Base-by-base conservation (phyloP, 2,329 filamentous ascomycete genomes). In the Botrytis porri region DNA sequence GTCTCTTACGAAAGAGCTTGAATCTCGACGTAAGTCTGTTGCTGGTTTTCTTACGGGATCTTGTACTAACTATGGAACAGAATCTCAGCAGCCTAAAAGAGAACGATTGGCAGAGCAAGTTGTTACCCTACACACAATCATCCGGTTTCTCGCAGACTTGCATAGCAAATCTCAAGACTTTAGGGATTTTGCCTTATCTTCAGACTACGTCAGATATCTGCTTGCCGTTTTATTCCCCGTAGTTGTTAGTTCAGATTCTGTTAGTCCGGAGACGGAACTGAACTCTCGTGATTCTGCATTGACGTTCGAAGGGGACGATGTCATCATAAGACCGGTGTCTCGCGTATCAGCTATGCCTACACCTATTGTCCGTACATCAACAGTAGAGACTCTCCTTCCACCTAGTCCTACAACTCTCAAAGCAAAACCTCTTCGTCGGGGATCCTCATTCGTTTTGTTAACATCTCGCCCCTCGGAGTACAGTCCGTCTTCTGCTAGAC, bases 401-500 rank as follows among this genome's bases (percentile, higher is more conserved):
- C 84, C 85, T 22, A 85, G 84, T 29, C 80, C 80, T 4, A 80
- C 79, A 32, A 77, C 79, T 10, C 80, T 82, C 20, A 82, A 86
- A 74, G 89, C 91, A 0, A 88, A 89, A 10, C 88, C 90, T 32
- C 85, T 97, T 39, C 89, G 91, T 48, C 90, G 95, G 77, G 92
- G 93, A 2, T 98, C 95, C 0, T 98, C 95, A 0, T 99, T 98
- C 80, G 90, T 98, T 43, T 87, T 99, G 2, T 86, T 99, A 35
- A 94, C 93, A 9, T 88, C 93, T 4, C 89, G 93, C 72, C 88
- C 88, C 73, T 84, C 87, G 0, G 86, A 87, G 16, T 83, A 88
- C 69, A 83, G 84, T 1, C 87, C 89, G 2, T 90, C 88, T 20
- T 84, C 88, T 51, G 87, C 91, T 22, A 88, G 88, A 22, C 84